Evolutionary conservation across 1,139 yeast genomes (phyloP), one percentile per base, ranked within the genome.

Genomic region (Blastobotrys arbuscula): DNA sequence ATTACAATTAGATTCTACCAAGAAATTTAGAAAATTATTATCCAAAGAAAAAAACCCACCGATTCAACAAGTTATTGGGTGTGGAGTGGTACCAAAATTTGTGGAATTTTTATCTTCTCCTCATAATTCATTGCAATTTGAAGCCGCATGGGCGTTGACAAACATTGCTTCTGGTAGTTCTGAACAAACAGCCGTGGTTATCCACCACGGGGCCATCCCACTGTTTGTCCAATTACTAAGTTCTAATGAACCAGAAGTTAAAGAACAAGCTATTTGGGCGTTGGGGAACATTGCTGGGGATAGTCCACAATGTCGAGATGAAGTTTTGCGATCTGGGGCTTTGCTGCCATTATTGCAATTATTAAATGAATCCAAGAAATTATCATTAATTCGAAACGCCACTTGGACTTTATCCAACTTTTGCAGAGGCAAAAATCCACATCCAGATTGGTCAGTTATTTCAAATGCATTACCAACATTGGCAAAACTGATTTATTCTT

Each of bases 251-350:
- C 74, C 82, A 50, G 98, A 94, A 65, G 97, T 94, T 51, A 87
- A 88, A 69, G 98, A 92, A 67, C 98, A 92, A 72, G 97, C 97
- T 19, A 92, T 92, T 59, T 92, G 98, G 98, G 98, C 98, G 35
- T 75, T 92, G 60, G 98, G 98, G 69, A 94, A 92, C 67, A 96
- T 92, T 67, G 97, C 98, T 28, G 98, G 98, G 69, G 98, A 92
- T 67, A 86, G 96, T 19, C 78, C 96, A 16, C 76, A 76, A 49
- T 88, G 83, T 74, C 81, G 98, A 71, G 97, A 92, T 70, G 82
- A 77, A 59, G 98, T 92, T 39, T 76, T 92, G 59, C 72, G 76
- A 42, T 83, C 89, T 61, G 83, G 86, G 54, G 97, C 97, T 28
- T 84, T 92, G 84, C 83, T 79, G 53, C 96, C 97, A 8, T 86